Percentiles rank a stretch among this genome's conserved stretches.
Evolutionary conservation across 495 filamentous ascomycete species (phyloP).

Genomic region (Schizothecium vesticola): DNA sequence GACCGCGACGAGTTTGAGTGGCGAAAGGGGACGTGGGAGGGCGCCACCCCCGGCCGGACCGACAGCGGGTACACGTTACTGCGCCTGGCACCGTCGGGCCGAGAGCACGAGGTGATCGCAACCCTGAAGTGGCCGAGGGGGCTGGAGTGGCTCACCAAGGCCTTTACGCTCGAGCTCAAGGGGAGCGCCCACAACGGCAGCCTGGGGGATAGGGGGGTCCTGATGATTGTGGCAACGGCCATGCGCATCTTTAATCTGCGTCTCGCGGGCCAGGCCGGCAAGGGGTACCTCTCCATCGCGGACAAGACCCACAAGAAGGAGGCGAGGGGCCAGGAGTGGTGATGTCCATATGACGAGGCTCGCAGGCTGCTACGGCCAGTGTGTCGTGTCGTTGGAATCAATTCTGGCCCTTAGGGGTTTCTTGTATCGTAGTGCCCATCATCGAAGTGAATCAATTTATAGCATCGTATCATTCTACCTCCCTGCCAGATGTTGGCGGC

Average conservation of each 20-base stretch:
- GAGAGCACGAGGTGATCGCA: neutral
- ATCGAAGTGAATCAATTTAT: too few relatives aligned
- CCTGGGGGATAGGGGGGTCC: constrained; percentile 15
- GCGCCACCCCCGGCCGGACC: too few relatives aligned
- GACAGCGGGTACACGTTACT: neutral
- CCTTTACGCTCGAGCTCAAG: constrained; percentile 13
- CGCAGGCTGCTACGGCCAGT: too few relatives aligned
- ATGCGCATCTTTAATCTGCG: constrained; percentile 10
- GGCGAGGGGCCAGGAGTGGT: too few relatives aligned
- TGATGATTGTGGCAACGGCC: constrained; percentile 14
- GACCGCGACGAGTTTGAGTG: constrained; percentile 15
- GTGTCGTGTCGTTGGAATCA: too few relatives aligned
- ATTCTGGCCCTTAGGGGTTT: too few relatives aligned
- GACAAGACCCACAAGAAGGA: neutral
- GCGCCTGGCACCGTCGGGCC: neutral
- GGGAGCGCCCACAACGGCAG: constrained; percentile 7
- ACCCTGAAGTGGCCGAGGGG: neutral
- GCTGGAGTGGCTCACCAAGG: neutral
- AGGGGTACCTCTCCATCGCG: neutral
- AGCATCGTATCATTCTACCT: too few relatives aligned
- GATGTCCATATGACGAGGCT: too few relatives aligned
- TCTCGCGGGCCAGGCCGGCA: constrained; percentile 9
- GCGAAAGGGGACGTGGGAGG: neutral
- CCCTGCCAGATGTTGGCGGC: too few relatives aligned
- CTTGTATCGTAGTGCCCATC: too few relatives aligned